Conservation (phyloP, 1,284 basidiomycete species). For the Volvariella volvacea region DNA sequence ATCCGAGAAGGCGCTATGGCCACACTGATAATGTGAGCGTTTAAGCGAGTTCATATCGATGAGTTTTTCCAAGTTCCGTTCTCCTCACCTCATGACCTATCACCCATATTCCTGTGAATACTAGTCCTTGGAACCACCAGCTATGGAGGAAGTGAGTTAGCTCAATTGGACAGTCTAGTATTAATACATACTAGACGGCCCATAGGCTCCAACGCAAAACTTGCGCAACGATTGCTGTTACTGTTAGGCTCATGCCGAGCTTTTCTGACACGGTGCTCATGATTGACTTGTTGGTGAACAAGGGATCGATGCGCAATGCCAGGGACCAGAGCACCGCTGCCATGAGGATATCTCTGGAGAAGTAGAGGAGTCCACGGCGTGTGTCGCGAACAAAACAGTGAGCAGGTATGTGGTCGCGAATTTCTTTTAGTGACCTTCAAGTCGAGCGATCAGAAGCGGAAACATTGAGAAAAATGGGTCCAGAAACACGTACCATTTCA, state of each 20-base stretch:
- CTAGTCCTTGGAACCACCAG: constrained; percentile 60
- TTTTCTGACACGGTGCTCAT: constrained; percentile 15
- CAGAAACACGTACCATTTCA: constrained; percentile 31
- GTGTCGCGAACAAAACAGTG: constrained; percentile 38
- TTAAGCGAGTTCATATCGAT: too few relatives aligned
- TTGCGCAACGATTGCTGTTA: constrained; percentile 9
- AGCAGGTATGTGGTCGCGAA: constrained; percentile 45
- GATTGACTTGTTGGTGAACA: constrained; percentile 23
- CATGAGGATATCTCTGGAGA: constrained; percentile 40
- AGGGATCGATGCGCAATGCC: constrained; percentile 42
- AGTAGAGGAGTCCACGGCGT: constrained; percentile 27
- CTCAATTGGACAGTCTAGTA: constrained; percentile 3
- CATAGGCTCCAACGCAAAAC: constrained; percentile 35
- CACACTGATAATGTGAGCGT: constrained; percentile 13
- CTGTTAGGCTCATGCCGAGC: background rate
- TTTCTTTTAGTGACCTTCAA: constrained; percentile 43
- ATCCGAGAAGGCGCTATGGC: constrained; percentile 28
- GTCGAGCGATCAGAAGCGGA: constrained; percentile 2
- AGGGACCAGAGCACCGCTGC: constrained; percentile 36
- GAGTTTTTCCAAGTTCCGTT: too few relatives aligned
- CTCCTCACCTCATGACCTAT: constrained; percentile 47
- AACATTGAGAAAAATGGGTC: background rate
- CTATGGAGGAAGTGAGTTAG: constrained; percentile 17
- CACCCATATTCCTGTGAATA: constrained; percentile 58
- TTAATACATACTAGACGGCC: constrained; percentile 37